Evolutionary conservation across 352 stramenopile species (phyloP).

Genomic region (Globisporangium emineosum): DNA sequence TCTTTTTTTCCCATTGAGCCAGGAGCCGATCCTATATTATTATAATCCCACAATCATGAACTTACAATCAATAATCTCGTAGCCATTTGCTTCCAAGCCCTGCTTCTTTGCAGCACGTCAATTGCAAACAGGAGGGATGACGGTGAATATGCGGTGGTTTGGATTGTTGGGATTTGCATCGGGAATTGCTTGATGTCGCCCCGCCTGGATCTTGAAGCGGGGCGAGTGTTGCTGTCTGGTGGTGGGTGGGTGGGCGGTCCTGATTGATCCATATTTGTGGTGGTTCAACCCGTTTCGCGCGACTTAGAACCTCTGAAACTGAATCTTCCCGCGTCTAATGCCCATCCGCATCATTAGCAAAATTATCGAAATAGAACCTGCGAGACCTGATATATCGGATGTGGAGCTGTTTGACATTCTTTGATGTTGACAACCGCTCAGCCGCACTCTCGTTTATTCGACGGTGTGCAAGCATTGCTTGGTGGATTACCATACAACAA

Average conservation of each 20-base stretch:
- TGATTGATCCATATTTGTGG: background rate
- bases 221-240: background rate
- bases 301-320: background rate
- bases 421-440: background rate
- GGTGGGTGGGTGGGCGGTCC: background rate
- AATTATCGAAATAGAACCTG: background rate
- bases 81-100: background rate
- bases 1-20: too few species aligned
- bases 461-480: background rate
- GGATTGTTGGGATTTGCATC: background rate
- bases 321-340: background rate
- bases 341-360: background rate
- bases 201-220: background rate
- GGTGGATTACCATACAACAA: background rate
- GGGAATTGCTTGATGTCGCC: background rate
- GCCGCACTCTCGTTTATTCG: background rate
- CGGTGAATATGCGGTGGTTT: background rate
- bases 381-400: background rate
- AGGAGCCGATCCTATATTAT: background rate
- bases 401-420: background rate
- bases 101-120: background rate
- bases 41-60: background rate
- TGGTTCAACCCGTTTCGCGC: background rate
- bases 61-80: background rate
- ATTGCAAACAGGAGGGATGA: background rate